Conservation (phyloP, 169 alveolate genomes). For the Plasmodium knowlesi region DNA sequence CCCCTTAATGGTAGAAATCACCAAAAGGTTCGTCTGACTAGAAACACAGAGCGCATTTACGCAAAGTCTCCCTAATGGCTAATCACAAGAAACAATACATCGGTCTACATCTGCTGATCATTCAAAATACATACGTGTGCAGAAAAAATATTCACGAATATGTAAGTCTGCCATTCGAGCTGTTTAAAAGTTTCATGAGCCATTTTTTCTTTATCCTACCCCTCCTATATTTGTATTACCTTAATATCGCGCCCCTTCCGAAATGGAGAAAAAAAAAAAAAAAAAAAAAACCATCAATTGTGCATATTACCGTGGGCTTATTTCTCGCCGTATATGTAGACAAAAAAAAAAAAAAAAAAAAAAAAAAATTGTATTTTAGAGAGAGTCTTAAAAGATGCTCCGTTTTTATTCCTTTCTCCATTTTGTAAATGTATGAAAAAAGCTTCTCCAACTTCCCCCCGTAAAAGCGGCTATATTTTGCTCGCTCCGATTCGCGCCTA, state of each 20-base stretch:
- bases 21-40: not conserved
- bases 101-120: not conserved
- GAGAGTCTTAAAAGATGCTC: constrained; percentile 1
- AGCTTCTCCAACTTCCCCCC: not conserved
- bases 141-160: not conserved
- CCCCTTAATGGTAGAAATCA: not conserved
- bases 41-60: not conserved
- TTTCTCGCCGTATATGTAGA: not conserved
- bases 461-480: not conserved
- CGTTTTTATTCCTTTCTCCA: not conserved
- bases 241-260: not conserved
- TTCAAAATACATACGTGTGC: not conserved
- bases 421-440: not conserved
- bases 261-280: not conserved
- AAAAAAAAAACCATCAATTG: not conserved
- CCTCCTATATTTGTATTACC: not conserved
- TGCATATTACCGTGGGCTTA: not conserved
- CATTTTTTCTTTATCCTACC: not conserved
- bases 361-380: not conserved
- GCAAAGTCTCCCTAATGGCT: not conserved
- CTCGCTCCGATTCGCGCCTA: not conserved
- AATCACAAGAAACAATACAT: not conserved
- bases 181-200: not conserved
- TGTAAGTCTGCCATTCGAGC: not conserved
- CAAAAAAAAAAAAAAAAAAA: not conserved